phyloP scores from a whole-genome alignment of 768 basidiomycete genomes.

The Mycena belliarum region DNA sequence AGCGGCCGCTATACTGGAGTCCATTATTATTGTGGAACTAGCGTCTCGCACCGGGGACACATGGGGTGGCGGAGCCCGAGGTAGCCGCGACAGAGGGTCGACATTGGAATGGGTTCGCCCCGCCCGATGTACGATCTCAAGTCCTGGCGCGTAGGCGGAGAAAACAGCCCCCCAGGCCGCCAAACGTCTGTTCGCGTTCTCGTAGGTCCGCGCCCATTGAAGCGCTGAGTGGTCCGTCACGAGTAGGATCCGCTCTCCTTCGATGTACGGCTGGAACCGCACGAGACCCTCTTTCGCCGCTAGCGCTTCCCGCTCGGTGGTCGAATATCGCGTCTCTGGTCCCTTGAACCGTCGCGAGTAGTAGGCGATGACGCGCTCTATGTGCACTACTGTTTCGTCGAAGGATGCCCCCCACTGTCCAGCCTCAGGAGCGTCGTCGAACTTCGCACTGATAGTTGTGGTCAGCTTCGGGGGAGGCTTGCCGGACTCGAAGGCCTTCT shows the following conservation, averaged over 20 bases:
- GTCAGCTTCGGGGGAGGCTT: no score
- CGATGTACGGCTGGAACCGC: no score
- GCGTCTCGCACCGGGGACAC: not conserved
- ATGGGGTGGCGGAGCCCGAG: not conserved
- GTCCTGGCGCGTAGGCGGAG: not conserved
- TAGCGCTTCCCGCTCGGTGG: no score
- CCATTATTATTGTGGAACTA: not conserved
- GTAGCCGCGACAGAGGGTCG: not conserved
- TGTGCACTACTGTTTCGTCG: no score
- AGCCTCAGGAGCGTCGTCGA: no score
- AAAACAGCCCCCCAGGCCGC: constrained; percentile 29
- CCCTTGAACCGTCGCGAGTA: no score
- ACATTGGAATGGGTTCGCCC: constrained; percentile 7
- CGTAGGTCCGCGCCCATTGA: constrained; percentile 9
- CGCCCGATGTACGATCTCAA: constrained; percentile 3
- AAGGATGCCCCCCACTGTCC: no score
- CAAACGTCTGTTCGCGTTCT: constrained; percentile 19
- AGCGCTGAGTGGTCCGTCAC: constrained; percentile 8
- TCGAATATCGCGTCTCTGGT: no score
- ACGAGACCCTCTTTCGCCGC: no score
- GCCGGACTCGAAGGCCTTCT: no score
- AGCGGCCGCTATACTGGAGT: not conserved
- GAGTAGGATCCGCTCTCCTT: constrained; percentile 18
- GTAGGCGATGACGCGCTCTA: no score
- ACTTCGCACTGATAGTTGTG: no score